A percentile compares a stretch with the other conserved stretches of the same genome.
Evolutionary conservation across 768 basidiomycete genomes (phyloP).

Genomic region (Asterophora lycoperdoides): DNA sequence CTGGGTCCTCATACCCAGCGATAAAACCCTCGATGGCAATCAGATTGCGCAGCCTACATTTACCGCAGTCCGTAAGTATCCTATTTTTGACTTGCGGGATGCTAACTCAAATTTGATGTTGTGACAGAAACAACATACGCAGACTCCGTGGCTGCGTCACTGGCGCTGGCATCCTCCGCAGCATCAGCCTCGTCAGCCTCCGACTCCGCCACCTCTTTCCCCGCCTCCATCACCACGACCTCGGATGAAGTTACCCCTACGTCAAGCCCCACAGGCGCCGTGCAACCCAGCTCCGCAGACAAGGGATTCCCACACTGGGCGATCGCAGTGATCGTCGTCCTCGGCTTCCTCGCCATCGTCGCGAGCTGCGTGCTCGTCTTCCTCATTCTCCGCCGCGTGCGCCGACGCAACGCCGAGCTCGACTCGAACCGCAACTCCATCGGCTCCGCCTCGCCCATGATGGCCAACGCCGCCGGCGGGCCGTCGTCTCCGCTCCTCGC

Average conservation of each 20-base stretch:
- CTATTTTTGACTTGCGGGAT: slow-evolving; percentile 1
- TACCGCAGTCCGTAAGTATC: slow-evolving; percentile 74
- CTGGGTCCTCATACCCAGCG: slow-evolving; percentile 69
- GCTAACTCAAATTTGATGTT: slow-evolving; percentile 2
- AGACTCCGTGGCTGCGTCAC: slow-evolving; percentile 57
- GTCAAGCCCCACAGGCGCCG: slow-evolving; percentile 28
- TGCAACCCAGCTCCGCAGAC: slow-evolving; percentile 39
- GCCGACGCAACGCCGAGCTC: slow-evolving; percentile 40
- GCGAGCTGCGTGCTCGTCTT: slow-evolving; percentile 65
- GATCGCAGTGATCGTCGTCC: slow-evolving; percentile 83
- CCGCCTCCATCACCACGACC: slow-evolving; percentile 28
- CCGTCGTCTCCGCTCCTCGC: slow-evolving; percentile 29
- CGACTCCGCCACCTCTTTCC: slow-evolving; percentile 34
- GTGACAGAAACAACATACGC: slow-evolving; percentile 69
- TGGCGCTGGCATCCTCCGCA: slow-evolving; percentile 34
- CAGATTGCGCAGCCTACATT: slow-evolving; percentile 70
- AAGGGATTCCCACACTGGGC: slow-evolving; percentile 80
- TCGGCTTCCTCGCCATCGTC: slow-evolving; percentile 80
- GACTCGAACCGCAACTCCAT: slow-evolving; percentile 67
- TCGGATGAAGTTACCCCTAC: slow-evolving; percentile 11
- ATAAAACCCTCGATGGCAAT: slow-evolving; percentile 51
- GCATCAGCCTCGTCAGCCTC: slow-evolving; percentile 37
- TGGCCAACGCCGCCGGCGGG: slow-evolving; percentile 52
- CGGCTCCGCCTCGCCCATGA: slow-evolving; percentile 81
- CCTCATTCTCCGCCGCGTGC: slow-evolving; percentile 67